Percentiles rank a stretch among this genome's conserved stretches.
Evolutionary conservation across 495 filamentous ascomycete genomes (phyloP).

Genomic region (Xylaria curta): DNA sequence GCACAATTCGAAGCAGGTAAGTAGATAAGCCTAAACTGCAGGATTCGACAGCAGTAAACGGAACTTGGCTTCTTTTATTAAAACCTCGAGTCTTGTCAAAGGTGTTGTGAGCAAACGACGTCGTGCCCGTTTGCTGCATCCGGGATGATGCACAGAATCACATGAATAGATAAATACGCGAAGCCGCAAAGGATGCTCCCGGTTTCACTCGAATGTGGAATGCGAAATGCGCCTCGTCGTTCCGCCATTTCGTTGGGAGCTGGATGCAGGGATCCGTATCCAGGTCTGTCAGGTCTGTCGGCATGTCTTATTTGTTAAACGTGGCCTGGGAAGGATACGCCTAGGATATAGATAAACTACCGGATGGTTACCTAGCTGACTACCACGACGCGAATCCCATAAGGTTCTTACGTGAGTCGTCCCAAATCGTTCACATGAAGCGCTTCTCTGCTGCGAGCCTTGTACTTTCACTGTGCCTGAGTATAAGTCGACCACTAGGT

Average conservation of each 20-base stretch:
- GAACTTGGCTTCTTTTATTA: not conserved
- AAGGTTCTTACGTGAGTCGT: not conserved
- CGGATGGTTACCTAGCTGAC: not conserved
- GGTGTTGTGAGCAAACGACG: not conserved
- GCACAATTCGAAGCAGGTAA: constrained; percentile 4
- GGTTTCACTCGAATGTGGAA: constrained; percentile 20
- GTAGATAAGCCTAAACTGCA: not conserved
- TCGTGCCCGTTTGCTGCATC: constrained; percentile 9
- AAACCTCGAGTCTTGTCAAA: not conserved
- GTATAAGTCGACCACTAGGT: not conserved
- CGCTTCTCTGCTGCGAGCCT: not conserved
- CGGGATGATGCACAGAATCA: not conserved
- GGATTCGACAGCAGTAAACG: not conserved
- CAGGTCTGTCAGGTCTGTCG: too few relatives aligned
- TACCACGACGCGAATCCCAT: not conserved
- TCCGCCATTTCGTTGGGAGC: constrained; percentile 7
- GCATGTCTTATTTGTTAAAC: not conserved
- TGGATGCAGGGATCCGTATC: constrained; percentile 16
- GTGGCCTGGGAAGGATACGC: not conserved
- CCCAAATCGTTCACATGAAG: not conserved
- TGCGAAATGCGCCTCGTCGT: not conserved
- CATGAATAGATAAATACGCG: not conserved
- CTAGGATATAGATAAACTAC: not conserved
- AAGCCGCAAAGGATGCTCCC: constrained; percentile 17
- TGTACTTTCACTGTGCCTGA: not conserved